A percentile compares a stretch with the other conserved stretches of the same genome.
Conservation (phyloP, 1,139 yeast species). For the Kodamaea alishanica region DNA sequence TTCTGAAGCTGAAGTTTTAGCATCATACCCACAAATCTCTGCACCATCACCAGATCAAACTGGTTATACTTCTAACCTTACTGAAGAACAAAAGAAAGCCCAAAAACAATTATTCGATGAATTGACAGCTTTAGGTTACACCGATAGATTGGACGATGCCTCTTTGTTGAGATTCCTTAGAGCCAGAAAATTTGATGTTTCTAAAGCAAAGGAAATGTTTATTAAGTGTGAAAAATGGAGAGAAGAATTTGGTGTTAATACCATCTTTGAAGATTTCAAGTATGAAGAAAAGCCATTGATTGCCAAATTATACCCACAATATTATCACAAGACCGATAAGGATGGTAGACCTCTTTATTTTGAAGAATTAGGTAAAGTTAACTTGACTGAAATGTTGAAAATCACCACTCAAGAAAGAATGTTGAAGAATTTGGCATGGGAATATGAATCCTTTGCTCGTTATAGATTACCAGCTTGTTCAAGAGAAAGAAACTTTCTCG, state of each 20-base stretch:
- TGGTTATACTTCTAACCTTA: conserved; percentile 82
- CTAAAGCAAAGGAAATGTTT: conserved; percentile 78
- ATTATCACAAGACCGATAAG: conserved; percentile 93
- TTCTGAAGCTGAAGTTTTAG: conserved; percentile 23
- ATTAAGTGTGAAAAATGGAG: conserved; percentile 91
- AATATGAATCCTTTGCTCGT: conserved; percentile 83
- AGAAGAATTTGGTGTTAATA: conserved; percentile 77
- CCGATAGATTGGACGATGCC: conserved; percentile 82
- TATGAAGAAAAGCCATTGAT: conserved; percentile 88
- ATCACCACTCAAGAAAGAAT: conserved; percentile 93
- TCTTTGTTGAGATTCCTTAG: conserved; percentile 84
- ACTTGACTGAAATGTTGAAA: conserved; percentile 86
- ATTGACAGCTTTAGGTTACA: conserved; percentile 62
- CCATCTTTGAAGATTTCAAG: conserved; percentile 79
- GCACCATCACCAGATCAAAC: conserved; percentile 52
- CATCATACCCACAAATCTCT: conserved; percentile 65
- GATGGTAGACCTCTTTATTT: conserved; percentile 96
- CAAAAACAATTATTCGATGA: conserved; percentile 56
- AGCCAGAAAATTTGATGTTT: conserved; percentile 90
- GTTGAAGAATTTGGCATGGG: conserved; percentile 96
- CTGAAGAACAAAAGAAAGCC: conserved; percentile 60
- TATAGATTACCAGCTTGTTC: conserved; percentile 93
- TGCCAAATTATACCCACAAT: conserved; percentile 90
- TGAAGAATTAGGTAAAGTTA: conserved; percentile 90
- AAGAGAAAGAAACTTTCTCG: conserved; percentile 68